Conservation (phyloP, 768 basidiomycete genomes). For the Rhodotorula kratochvilovae region DNA sequence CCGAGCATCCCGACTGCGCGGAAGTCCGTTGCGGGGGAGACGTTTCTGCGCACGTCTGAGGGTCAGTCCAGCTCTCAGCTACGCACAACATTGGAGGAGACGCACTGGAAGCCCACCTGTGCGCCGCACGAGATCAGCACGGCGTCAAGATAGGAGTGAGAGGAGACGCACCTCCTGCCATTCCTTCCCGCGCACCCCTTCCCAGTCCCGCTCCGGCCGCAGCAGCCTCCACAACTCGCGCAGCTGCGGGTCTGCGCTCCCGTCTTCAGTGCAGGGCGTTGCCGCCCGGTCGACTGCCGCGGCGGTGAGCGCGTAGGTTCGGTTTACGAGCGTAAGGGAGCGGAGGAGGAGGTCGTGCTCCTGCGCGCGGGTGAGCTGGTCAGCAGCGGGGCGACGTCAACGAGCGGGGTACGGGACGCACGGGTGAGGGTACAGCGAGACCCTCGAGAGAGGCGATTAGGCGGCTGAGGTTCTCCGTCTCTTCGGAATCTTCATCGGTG, state of each 20-base stretch:
- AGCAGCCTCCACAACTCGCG: constrained; percentile 17
- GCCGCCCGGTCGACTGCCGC: not conserved
- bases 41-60: not conserved
- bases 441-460: not conserved
- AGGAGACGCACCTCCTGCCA: constrained; percentile 30
- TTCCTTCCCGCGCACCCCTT: constrained; percentile 17
- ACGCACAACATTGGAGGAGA: not conserved
- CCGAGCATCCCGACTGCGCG: constrained; percentile 34
- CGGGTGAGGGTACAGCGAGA: not conserved
- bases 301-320: constrained; percentile 16
- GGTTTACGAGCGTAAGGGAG: constrained; percentile 2
- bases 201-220: constrained; percentile 11
- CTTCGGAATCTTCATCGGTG: not conserved
- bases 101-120: constrained; percentile 38
- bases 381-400: not conserved
- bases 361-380: not conserved
- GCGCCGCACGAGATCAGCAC: too few relatives aligned
- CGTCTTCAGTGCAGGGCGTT: not conserved
- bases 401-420: not conserved
- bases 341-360: constrained; percentile 28
- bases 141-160: too few relatives aligned
- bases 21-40: constrained; percentile 27
- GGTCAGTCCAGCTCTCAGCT: not conserved
- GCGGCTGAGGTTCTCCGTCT: not conserved
- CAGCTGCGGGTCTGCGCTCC: not conserved